A percentile compares a stretch with the other conserved stretches of the same genome.
Conservation (phyloP, 768 basidiomycete species). For the Leccinum broughii region DNA sequence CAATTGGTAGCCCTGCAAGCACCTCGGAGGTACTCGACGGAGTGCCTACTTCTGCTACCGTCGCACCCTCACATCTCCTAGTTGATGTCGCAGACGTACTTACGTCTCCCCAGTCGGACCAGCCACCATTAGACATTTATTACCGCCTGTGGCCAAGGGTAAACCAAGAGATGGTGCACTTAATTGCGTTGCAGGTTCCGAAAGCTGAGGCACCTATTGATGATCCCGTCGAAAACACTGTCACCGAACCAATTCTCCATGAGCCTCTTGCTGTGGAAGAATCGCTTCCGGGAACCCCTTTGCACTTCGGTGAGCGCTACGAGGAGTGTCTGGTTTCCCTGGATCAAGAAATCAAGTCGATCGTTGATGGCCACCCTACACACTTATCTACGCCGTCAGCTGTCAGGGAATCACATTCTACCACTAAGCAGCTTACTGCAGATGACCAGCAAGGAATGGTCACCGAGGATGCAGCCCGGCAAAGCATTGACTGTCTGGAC, state of each 20-base stretch:
- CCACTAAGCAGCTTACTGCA: neutral
- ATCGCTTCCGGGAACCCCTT: slow-evolving; percentile 25
- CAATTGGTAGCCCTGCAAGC: slow-evolving; percentile 20
- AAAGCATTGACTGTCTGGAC: slow-evolving; percentile 31
- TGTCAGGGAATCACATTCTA: neutral
- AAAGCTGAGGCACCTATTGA: neutral
- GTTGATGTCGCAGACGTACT: slow-evolving; percentile 9
- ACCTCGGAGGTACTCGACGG: neutral
- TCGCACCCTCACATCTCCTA: slow-evolving; percentile 8
- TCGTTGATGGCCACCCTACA: slow-evolving; percentile 33
- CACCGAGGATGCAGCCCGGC: neutral
- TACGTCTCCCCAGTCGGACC: slow-evolving; percentile 11
- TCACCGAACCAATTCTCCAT: slow-evolving; percentile 2
- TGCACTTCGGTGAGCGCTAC: slow-evolving; percentile 2
- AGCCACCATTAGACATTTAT: slow-evolving; percentile 20
- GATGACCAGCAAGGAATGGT: slow-evolving; percentile 2
- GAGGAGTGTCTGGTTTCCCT: slow-evolving; percentile 6
- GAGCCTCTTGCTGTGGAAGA: slow-evolving; percentile 36
- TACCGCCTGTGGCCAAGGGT: slow-evolving; percentile 37
- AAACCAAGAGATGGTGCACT: slow-evolving; percentile 38
- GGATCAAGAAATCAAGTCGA: slow-evolving; percentile 21
- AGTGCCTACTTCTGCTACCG: neutral
- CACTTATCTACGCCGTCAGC: slow-evolving; percentile 14
- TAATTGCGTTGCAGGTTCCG: slow-evolving; percentile 21
- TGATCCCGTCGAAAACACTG: neutral